A percentile compares a stretch with the other conserved stretches of the same genome.
Conservation (phyloP, 176 grass and related monocot species). For the Oryza rufipogon region DNA sequence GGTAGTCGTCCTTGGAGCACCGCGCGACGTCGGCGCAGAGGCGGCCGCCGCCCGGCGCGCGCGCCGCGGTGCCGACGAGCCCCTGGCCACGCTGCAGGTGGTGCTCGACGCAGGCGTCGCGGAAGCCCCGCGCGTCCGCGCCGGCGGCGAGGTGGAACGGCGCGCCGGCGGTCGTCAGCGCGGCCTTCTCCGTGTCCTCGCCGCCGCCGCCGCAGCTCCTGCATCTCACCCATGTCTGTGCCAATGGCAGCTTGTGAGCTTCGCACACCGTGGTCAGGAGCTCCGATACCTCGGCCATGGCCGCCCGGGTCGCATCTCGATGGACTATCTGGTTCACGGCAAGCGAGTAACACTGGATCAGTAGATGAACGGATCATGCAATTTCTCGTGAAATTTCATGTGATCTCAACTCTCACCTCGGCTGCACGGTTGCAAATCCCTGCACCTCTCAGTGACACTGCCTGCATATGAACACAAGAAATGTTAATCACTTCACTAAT, state of each 20-base stretch:
- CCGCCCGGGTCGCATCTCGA: conserved; percentile 40
- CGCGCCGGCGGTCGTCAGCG: conserved; percentile 60
- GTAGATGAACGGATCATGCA: not conserved
- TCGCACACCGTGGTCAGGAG: conserved; percentile 56
- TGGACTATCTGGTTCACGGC: conserved; percentile 48
- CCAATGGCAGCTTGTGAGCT: conserved; percentile 64
- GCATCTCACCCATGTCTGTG: conserved; percentile 83
- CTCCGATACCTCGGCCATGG: conserved; percentile 63
- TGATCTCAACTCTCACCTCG: conserved; percentile 60
- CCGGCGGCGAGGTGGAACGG: conserved; percentile 58
- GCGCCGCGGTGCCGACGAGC: conserved; percentile 46
- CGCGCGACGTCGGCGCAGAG: conserved; percentile 67
- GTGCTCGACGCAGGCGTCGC: conserved; percentile 80
- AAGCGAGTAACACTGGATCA: not conserved
- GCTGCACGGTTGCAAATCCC: conserved; percentile 55
- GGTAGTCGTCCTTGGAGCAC: conserved; percentile 76
- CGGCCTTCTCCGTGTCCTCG: conserved; percentile 19
- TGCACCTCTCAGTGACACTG: conserved; percentile 69
- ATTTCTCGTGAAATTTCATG: not conserved
- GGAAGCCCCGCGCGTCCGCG: conserved; percentile 46
- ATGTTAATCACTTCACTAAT: not conserved
- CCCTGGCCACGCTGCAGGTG: conserved; percentile 80
- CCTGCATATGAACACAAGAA: conserved; percentile 45
- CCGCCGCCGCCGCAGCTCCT: conserved; percentile 42
- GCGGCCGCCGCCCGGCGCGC: conserved; percentile 28